These are phyloP conservation scores for Primulina eburnea DNA, from an alignment of 257 asterid genomes.

Conservation along the genomic window DNA sequence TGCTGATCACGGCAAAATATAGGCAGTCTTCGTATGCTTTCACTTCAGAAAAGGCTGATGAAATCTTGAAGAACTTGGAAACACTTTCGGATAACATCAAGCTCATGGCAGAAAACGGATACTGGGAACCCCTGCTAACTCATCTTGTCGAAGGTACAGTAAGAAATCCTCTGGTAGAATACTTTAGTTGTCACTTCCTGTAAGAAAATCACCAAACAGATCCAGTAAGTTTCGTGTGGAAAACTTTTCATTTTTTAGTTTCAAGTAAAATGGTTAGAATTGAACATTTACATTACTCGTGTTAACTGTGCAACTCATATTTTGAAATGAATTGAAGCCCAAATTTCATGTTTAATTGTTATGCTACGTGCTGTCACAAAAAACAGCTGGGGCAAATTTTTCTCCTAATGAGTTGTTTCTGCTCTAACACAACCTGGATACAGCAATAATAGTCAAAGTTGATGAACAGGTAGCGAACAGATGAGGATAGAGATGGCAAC, in stretches of 20 bases:
- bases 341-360: neutral
- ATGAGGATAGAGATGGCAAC: conserved; percentile 63
- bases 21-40: conserved; percentile 46
- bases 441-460: neutral
- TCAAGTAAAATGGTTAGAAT: too few relatives aligned
- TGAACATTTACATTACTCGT: neutral
- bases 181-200: neutral
- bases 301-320: neutral
- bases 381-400: neutral
- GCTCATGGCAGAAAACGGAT: conserved; percentile 82
- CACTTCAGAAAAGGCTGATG: conserved; percentile 52
- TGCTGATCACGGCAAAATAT: conserved; percentile 62
- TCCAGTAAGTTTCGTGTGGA: neutral
- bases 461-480: conserved; percentile 57
- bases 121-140: conserved; percentile 63
- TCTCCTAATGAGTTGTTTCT: neutral
- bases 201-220: neutral
- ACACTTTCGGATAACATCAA: conserved; percentile 55
- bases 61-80: conserved; percentile 68
- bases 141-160: conserved; percentile 60
- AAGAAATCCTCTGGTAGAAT: neutral
- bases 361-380: neutral
- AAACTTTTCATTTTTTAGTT: neutral
- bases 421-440: neutral
- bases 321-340: neutral